phyloP scores from a whole-genome alignment of 352 stramenopile species.

The Globisporangium orthogonon region DNA sequence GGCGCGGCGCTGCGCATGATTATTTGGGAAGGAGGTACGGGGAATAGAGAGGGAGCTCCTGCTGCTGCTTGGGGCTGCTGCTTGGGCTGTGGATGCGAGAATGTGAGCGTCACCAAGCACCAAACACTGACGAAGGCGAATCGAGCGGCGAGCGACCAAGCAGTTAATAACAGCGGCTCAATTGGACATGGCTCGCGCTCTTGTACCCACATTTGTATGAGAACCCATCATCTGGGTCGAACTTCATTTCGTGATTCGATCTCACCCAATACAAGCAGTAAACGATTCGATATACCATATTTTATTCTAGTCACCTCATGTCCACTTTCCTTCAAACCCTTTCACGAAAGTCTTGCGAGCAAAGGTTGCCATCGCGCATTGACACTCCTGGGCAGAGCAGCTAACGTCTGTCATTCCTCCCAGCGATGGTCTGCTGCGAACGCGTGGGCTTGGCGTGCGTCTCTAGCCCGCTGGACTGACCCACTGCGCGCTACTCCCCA shows the following conservation, averaged over 20 bases:
- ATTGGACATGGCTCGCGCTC: background rate
- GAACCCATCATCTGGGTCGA: no score
- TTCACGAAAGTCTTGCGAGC: no score
- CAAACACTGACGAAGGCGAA: background rate
- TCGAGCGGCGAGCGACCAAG: background rate
- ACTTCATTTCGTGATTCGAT: no score
- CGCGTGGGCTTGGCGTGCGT: background rate
- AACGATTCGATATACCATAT: no score
- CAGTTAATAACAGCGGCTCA: background rate
- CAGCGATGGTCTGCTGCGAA: background rate
- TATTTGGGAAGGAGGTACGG: background rate
- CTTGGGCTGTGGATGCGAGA: background rate
- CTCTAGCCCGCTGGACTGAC: background rate
- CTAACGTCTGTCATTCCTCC: no score
- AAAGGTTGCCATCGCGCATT: no score
- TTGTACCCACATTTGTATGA: background rate
- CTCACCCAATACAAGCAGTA: no score
- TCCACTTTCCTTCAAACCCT: no score
- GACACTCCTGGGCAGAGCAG: no score
- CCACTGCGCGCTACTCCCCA: slow-evolving; percentile 3
- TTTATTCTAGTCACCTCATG: no score
- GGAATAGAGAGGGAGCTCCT: background rate
- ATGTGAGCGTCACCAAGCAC: slow-evolving; percentile 13
- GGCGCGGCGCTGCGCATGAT: slow-evolving; percentile 9
- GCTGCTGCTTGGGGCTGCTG: slow-evolving; percentile 1